Conservation (phyloP, 108 stramenopile species). For the Cyclotella baltica region DNA sequence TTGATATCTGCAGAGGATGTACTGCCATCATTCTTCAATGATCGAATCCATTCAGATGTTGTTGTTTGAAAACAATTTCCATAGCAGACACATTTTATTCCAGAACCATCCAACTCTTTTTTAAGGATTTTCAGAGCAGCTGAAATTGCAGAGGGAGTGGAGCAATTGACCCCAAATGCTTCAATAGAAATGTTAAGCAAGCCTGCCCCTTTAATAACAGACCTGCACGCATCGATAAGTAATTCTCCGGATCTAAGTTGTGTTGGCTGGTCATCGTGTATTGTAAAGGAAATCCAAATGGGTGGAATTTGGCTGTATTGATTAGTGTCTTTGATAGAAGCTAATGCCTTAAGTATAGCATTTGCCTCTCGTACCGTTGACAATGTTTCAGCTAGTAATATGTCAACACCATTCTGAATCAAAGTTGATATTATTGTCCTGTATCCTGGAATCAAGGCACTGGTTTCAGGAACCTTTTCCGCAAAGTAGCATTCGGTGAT, state of each 20-base stretch:
- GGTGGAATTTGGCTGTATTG: conserved; percentile 19
- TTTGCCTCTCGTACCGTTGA: conserved; percentile 50
- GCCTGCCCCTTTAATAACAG: conserved; percentile 18
- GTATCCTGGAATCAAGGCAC: conserved; percentile 40
- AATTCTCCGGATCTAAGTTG: conserved; percentile 47
- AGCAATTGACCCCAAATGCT: conserved; percentile 56
- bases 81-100: conserved; percentile 39
- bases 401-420: conserved; percentile 39
- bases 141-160: conserved; percentile 47
- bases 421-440: conserved; percentile 40
- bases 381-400: conserved; percentile 53
- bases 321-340: conserved; percentile 1
- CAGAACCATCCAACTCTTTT: conserved; percentile 5
- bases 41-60: conserved; percentile 55
- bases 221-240: conserved; percentile 26
- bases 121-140: conserved; percentile 26
- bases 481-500: conserved; percentile 57
- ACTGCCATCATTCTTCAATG: conserved; percentile 23
- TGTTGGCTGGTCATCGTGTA: conserved; percentile 39
- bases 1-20: not conserved
- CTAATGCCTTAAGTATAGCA: conserved; percentile 36
- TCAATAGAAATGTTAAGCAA: conserved; percentile 30
- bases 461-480: conserved; percentile 30
- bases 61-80: conserved; percentile 55
- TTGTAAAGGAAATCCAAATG: conserved; percentile 52